Percentiles rank a stretch among this genome's conserved stretches.
Evolutionary conservation across 768 basidiomycete species (phyloP).

Genomic region (Macrolepiota fuliginosa): DNA sequence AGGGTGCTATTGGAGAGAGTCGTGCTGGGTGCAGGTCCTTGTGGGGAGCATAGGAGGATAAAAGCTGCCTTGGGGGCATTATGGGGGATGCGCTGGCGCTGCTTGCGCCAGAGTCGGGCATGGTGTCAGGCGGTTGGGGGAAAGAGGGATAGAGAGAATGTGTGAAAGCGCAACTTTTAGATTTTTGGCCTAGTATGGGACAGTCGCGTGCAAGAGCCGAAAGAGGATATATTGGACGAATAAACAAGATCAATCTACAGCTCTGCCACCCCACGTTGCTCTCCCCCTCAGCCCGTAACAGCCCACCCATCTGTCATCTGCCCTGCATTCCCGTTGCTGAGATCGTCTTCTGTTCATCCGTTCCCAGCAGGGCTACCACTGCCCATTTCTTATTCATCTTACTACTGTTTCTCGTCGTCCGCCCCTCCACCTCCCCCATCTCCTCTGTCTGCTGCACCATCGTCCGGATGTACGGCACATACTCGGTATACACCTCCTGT

Average conservation of each 20-base stretch:
- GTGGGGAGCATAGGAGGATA: neutral
- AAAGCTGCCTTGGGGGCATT: neutral
- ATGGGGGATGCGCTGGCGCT: neutral
- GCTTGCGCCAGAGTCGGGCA: neutral
- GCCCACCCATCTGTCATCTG: slow-evolving; percentile 13
- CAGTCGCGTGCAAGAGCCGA: neutral
- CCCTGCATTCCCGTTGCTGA: slow-evolving; percentile 9
- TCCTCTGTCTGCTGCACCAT: slow-evolving; percentile 52
- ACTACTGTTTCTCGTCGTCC: slow-evolving; percentile 56
- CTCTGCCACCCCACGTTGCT: slow-evolving; percentile 27
- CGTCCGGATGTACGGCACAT: slow-evolving; percentile 65
- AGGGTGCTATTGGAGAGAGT: slow-evolving; percentile 54
- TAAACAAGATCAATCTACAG: slow-evolving; percentile 26
- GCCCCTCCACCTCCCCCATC: slow-evolving; percentile 17
- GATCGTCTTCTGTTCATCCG: slow-evolving; percentile 26
- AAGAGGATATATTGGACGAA: slow-evolving; percentile 17
- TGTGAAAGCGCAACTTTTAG: slow-evolving; percentile 4
- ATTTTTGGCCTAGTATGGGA: slow-evolving; percentile 9
- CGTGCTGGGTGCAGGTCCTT: slow-evolving; percentile 14
- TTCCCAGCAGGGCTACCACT: slow-evolving; percentile 35
- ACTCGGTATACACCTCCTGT: slow-evolving; percentile 53
- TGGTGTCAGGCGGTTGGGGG: neutral
- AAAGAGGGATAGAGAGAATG: neutral
- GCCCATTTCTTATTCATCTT: slow-evolving; percentile 30
- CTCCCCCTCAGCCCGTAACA: slow-evolving; percentile 20